Percentiles rank a stretch among this genome's conserved stretches.
Conservation (phyloP, 1,139 yeast genomes). For the Casaregolazyma suthepensis region DNA sequence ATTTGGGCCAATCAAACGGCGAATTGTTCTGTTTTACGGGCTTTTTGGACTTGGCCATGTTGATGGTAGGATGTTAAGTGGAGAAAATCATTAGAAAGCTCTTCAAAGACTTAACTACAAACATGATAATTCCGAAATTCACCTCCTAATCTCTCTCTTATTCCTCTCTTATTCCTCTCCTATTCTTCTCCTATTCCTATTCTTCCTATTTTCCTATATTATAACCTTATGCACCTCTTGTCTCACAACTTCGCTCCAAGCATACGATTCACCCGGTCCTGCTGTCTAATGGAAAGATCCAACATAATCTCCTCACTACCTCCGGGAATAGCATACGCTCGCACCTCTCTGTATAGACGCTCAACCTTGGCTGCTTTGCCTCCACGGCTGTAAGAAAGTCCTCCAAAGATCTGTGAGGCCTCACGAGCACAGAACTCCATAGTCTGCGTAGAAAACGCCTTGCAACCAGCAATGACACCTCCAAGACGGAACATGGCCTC, state of each 20-base stretch:
- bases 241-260: slow-evolving; percentile 36
- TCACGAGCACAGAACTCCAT: slow-evolving; percentile 41
- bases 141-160: too few relatives aligned
- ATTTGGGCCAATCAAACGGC: slow-evolving; percentile 18
- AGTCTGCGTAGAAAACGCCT: slow-evolving; percentile 39
- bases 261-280: slow-evolving; percentile 36
- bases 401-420: slow-evolving; percentile 42
- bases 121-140: too few relatives aligned
- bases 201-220: neutral
- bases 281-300: slow-evolving; percentile 38
- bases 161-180: too few relatives aligned
- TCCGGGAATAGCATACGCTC: slow-evolving; percentile 42
- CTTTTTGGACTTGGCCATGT: neutral
- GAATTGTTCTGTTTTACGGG: neutral
- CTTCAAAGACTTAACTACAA: too few relatives aligned
- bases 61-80: neutral
- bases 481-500: slow-evolving; percentile 40
- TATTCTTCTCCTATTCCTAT: neutral
- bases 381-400: slow-evolving; percentile 40
- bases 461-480: slow-evolving; percentile 41
- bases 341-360: slow-evolving; percentile 39
- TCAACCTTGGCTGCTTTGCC: slow-evolving; percentile 41
- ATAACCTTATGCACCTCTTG: neutral
- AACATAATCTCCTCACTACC: slow-evolving; percentile 43
- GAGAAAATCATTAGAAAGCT: too few relatives aligned